These are phyloP conservation scores for Ligustrum vulgare DNA, from an alignment of 257 asterid genomes.

Conservation along the genomic window DNA sequence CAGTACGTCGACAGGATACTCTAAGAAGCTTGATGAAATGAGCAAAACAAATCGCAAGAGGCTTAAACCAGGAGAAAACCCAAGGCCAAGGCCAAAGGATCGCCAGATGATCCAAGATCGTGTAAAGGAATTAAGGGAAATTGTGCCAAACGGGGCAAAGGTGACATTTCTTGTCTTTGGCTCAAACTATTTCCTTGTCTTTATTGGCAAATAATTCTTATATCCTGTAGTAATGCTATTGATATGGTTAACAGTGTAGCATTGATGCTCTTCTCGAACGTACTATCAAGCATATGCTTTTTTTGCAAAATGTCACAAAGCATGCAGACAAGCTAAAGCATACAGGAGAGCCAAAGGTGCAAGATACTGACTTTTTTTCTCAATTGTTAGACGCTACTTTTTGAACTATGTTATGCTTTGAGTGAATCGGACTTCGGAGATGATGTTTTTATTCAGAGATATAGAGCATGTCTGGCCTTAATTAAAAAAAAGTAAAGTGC, in stretches of 20 bases:
- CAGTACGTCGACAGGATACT: slow-evolving; percentile 48
- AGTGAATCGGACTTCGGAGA: not conserved
- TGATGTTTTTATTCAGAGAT: not conserved
- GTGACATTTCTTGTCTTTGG: slow-evolving; percentile 25
- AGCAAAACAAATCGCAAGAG: slow-evolving; percentile 62
- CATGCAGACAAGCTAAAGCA: slow-evolving; percentile 79
- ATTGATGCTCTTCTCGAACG: slow-evolving; percentile 79
- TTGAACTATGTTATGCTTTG: not conserved
- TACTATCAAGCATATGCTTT: slow-evolving; percentile 79
- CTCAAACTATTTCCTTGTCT: not conserved
- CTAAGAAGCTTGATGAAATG: slow-evolving; percentile 49
- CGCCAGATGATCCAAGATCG: slow-evolving; percentile 94
- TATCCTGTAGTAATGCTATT: slow-evolving; percentile 3
- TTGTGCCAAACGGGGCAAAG: slow-evolving; percentile 77
- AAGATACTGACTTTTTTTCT: not conserved
- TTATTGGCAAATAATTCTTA: not conserved
- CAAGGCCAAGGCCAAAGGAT: slow-evolving; percentile 80
- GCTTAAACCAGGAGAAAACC: slow-evolving; percentile 77
- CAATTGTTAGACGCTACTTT: not conserved
- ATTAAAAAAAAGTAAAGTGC: not conserved
- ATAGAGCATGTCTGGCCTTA: not conserved
- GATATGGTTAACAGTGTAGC: slow-evolving; percentile 65
- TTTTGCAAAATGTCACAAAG: slow-evolving; percentile 71
- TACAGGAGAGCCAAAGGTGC: slow-evolving; percentile 65
- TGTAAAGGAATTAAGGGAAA: slow-evolving; percentile 76